Base-by-base conservation (phyloP, 306 rosid species). In the Arachis stenosperma region DNA sequence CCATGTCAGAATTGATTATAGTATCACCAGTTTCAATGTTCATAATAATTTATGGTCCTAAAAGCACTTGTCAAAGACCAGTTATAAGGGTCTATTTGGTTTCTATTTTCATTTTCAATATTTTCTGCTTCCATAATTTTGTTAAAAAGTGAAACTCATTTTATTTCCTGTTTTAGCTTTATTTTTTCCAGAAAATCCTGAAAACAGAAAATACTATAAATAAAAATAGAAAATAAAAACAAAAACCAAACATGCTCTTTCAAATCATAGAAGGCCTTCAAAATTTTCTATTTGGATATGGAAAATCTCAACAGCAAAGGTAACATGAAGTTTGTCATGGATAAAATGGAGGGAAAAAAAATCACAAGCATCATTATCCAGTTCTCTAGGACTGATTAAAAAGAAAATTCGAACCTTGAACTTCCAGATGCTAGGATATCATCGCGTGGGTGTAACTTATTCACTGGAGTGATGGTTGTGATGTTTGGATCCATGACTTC, bases 401-500 rank as follows among this genome's bases (percentile, higher is more conserved):
- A 40, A 36, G 68, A 61, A 2, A 65, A 57, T 56, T 65, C 84
- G 54, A 77, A 91, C 98, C 98, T 89, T 17, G 97, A 91, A 79
- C 97, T 93, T 48, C 98, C 98, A 10, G 92, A 70, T 13, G 97
- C 98, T 79, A 93, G 78, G 73, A 91, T 89, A 81, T 93, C 97
- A 15, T 90, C 94, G 0, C 81, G 86, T 17, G 96, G 98, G 86
- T 93, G 98, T 66, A 91, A 67, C 90, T 93, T 93, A 84, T 90
- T 93, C 70, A 91, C 98, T 1, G 98, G 91, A 82, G 83, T 88
- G 77, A 91, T 93, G 57, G 98, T 91, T 69, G 90, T 89, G 73
- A 93, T 91, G 84, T 93, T 89, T 11, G 96, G 94, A 78, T 93
- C 98, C 90, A 89, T 91, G 46, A 93, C 90, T 86, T 93, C 97